Conservation (phyloP, 1,139 yeast species). For the Protomyces inundatus region DNA sequence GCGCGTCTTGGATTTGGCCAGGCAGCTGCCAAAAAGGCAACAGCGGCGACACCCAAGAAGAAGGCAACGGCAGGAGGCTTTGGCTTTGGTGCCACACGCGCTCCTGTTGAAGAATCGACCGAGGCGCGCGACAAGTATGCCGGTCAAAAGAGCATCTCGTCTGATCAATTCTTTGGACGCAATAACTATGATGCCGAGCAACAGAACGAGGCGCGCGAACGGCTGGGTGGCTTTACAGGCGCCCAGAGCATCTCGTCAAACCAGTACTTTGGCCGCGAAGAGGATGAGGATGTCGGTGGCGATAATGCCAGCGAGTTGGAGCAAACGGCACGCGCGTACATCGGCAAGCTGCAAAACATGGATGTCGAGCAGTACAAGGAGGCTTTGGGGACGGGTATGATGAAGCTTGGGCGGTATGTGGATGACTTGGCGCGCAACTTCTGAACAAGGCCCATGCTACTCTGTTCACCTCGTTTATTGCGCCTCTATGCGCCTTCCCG, state of each 20-base stretch:
- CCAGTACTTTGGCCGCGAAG: slow-evolving; percentile 86
- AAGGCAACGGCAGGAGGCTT: slow-evolving; percentile 30
- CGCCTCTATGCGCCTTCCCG: too few relatives aligned
- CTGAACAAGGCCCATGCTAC: not conserved
- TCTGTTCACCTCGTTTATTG: too few relatives aligned
- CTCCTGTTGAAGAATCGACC: slow-evolving; percentile 37
- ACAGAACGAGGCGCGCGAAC: slow-evolving; percentile 69
- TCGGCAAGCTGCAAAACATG: slow-evolving; percentile 14
- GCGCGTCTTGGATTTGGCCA: slow-evolving; percentile 83
- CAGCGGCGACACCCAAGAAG: slow-evolving; percentile 29
- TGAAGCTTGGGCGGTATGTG: slow-evolving; percentile 20
- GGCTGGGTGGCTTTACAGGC: slow-evolving; percentile 73
- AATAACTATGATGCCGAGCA: slow-evolving; percentile 75
- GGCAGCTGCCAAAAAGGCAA: slow-evolving; percentile 41
- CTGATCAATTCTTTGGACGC: slow-evolving; percentile 74
- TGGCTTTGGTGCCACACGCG: slow-evolving; percentile 41
- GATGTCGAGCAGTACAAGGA: slow-evolving; percentile 22
- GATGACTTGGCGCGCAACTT: slow-evolving; percentile 24
- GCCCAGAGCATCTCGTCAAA: slow-evolving; percentile 89
- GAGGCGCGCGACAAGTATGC: slow-evolving; percentile 62
- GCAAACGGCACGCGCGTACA: slow-evolving; percentile 21
- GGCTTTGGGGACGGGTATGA: slow-evolving; percentile 14
- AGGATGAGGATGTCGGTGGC: slow-evolving; percentile 42
- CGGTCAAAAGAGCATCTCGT: slow-evolving; percentile 85
- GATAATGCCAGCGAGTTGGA: slow-evolving; percentile 20